Evolutionary conservation across 164 flowering plant genomes (phyloP), one percentile per base, ranked within the genome.

Genomic region (Nymphaea thermarum): DNA sequence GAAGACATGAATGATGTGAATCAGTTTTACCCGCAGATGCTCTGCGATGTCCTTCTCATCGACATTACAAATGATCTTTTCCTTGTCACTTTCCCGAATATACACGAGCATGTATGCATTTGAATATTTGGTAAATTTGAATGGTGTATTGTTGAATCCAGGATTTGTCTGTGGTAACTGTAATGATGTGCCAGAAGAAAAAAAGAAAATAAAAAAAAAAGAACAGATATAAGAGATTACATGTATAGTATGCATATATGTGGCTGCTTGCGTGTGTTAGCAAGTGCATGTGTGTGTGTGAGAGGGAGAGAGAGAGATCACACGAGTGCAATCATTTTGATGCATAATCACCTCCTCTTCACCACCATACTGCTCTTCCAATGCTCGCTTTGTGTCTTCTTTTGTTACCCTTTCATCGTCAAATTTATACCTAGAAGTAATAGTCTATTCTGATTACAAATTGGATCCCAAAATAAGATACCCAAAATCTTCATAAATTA

Each of bases 21-120:
- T 41, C 64, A 62, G 12, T 44, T 75, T 61, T 82, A 92, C 98
- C 85, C 90, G 80, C 42, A 92, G 80, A 70, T 90, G 96, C 70
- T 86, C 96, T 2, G 96, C 96, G 72, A 92, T 90, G 77, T 92
- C 98, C 66, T 87, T 89, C 79, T 90, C 92, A 72, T 86, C 94
- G 63, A 88, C 97, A 74, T 85, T 75, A 72, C 97, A 91, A 59
- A 91, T 82, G 51, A 91, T 87, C 71, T 91, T 91, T 53, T 88
- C 95, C 74, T 86, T 88, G 77, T 91, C 97, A 83, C 95, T 83
- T 69, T 91, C 95, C 55, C 97, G 89, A 71, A 91, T 85, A 71
- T 91, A 91, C 66, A 91, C 97, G 77, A 91, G 93, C 97, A 91
- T 91, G 80, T 91, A 91, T 14, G 97, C 97, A 85, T 87, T 91